These are phyloP conservation scores for Citrus inodora DNA, from an alignment of 345 rosid genomes.

Conservation along the genomic window DNA sequence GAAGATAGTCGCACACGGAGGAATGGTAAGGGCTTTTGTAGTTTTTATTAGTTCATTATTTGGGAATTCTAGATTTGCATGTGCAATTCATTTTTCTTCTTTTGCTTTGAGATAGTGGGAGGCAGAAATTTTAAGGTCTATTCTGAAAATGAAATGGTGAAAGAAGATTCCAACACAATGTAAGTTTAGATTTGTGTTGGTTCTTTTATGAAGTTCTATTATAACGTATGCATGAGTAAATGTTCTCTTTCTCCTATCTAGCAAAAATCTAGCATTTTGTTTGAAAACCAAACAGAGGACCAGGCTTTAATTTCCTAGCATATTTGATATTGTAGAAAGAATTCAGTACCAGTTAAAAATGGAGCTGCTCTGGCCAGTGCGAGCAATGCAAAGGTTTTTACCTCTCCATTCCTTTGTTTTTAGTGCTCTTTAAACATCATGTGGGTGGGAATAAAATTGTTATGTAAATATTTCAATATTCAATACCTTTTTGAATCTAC, in stretches of 20 bases:
- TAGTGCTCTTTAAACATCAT: not conserved
- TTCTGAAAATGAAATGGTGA: conserved; percentile 36
- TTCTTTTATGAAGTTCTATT: not conserved
- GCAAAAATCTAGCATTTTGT: not conserved
- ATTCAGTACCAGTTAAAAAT: conserved; percentile 25
- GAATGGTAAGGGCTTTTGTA: conserved; percentile 8
- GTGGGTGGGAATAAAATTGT: not conserved
- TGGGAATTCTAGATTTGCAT: not conserved
- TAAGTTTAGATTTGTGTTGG: conserved; percentile 31
- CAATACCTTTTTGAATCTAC: not conserved
- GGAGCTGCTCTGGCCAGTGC: conserved; percentile 27
- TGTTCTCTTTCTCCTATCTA: not conserved
- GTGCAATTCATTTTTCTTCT: not conserved
- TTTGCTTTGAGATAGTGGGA: conserved; percentile 26
- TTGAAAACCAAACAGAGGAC: not conserved
- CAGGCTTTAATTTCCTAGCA: not conserved
- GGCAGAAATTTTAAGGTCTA: conserved; percentile 42
- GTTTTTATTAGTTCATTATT: not conserved
- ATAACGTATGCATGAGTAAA: not conserved
- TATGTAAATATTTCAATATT: not conserved
- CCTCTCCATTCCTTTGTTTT: not conserved
- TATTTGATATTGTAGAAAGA: conserved; percentile 27
- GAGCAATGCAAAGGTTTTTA: conserved; percentile 43
- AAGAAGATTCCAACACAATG: conserved; percentile 33
- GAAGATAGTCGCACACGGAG: conserved; percentile 13